These are phyloP conservation scores for Coriaria nepalensis DNA, from an alignment of 306 rosid genomes.

Conservation along the genomic window DNA sequence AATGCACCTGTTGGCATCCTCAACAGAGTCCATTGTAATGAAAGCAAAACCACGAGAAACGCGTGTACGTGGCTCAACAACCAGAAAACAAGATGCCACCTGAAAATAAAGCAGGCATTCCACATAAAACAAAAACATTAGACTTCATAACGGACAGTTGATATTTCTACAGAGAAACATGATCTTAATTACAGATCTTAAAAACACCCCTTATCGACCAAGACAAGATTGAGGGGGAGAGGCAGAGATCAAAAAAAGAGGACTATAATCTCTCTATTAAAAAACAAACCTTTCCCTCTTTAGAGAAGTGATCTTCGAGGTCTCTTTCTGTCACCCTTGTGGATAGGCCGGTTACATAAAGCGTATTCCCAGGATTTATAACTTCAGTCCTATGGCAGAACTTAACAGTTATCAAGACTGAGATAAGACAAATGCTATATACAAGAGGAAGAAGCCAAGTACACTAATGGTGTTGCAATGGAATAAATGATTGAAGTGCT, in stretches of 20 bases:
- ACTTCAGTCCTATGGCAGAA: constrained; percentile 27
- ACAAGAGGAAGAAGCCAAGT: constrained; percentile 5
- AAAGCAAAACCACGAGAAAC: constrained; percentile 97
- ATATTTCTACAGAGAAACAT: too few species aligned
- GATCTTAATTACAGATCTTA: too few species aligned
- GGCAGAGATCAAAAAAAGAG: neutral
- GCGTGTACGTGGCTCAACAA: constrained; percentile 81
- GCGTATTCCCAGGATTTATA: constrained; percentile 65
- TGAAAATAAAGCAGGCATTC: constrained; percentile 14
- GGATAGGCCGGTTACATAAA: constrained; percentile 90
- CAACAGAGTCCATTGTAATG: constrained; percentile 64
- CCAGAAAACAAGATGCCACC: constrained; percentile 97
- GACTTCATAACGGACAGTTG: neutral
- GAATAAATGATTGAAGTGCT: neutral
- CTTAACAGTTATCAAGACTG: neutral
- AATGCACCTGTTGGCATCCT: constrained; percentile 76
- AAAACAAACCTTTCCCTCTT: constrained; percentile 74
- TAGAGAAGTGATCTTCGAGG: constrained; percentile 81
- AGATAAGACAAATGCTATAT: constrained; percentile 8
- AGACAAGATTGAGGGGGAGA: too few species aligned
- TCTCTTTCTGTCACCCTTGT: constrained; percentile 84
- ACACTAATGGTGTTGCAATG: neutral
- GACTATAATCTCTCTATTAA: constrained; percentile 1
- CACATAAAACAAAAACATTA: constrained; percentile 2
- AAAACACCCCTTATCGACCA: too few species aligned